Conservation (phyloP, 805 yeast species). For the Teunomyces panamensis region DNA sequence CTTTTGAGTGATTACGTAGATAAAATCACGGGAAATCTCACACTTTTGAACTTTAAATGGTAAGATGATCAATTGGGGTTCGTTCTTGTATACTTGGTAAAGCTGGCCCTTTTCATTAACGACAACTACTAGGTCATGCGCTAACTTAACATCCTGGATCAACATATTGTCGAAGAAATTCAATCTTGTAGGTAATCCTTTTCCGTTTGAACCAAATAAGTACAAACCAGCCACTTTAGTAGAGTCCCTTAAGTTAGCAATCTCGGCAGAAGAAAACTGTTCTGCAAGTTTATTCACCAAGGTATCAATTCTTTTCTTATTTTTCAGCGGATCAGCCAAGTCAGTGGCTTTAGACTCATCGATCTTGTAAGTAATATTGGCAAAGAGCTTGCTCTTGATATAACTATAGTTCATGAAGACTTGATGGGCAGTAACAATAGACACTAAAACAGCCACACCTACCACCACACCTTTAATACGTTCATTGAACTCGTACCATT, state of each 20-base stretch:
- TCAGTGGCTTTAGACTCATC: constrained; percentile 37
- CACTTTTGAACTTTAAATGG: constrained; percentile 28
- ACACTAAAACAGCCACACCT: constrained; percentile 41
- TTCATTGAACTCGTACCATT: constrained; percentile 39
- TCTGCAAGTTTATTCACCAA: constrained; percentile 27
- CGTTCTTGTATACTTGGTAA: constrained; percentile 52
- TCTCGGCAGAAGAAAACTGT: constrained; percentile 16
- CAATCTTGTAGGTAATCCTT: constrained; percentile 57
- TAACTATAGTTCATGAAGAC: constrained; percentile 40
- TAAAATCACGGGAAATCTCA: constrained; percentile 50
- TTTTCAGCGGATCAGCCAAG: constrained; percentile 28
- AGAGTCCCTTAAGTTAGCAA: constrained; percentile 21
- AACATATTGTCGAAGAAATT: constrained; percentile 60
- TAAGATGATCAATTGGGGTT: constrained; percentile 21
- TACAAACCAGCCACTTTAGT: constrained; percentile 31
- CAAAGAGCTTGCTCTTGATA: constrained; percentile 32
- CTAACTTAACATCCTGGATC: constrained; percentile 55
- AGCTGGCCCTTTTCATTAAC: constrained; percentile 69
- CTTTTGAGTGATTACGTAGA: constrained; percentile 40
- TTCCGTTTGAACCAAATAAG: constrained; percentile 32
- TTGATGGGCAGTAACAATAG: constrained; percentile 41
- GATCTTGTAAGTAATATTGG: constrained; percentile 33
- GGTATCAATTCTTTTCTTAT: constrained; percentile 23
- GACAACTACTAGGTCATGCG: constrained; percentile 50
- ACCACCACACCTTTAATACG: constrained; percentile 42